Percentiles rank a stretch among this genome's conserved stretches.
These are phyloP conservation scores for Golubevia pallescens DNA, from an alignment of 1,284 basidiomycete species.

Conservation along the genomic window DNA sequence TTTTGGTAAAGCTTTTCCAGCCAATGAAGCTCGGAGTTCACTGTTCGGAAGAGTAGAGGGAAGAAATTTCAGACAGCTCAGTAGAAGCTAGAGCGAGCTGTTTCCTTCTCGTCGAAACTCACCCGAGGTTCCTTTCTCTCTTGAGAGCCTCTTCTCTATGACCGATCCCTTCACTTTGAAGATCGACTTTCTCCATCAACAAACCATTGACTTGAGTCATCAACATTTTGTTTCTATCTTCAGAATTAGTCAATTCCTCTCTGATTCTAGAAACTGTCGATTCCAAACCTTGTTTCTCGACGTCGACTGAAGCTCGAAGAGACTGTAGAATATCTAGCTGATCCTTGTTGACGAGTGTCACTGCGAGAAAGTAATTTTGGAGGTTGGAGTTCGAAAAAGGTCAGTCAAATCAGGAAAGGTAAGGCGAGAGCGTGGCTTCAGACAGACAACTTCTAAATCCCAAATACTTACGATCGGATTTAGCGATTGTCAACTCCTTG, in stretches of 20 bases:
- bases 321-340: constrained; percentile 72
- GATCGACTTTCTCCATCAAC: constrained; percentile 85
- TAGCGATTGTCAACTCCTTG: constrained; percentile 80
- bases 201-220: constrained; percentile 73
- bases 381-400: not conserved
- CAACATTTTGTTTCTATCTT: constrained; percentile 87
- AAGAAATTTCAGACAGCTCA: not conserved
- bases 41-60: constrained; percentile 64
- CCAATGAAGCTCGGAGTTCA: constrained; percentile 75
- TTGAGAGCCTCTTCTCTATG: constrained; percentile 82
- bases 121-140: constrained; percentile 80
- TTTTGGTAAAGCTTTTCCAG: constrained; percentile 77
- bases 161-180: constrained; percentile 84
- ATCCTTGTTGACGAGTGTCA: constrained; percentile 66
- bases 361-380: constrained; percentile 15
- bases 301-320: constrained; percentile 83
- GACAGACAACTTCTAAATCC: not conserved
- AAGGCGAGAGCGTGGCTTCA: not conserved
- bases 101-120: constrained; percentile 62
- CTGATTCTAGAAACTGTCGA: constrained; percentile 73
- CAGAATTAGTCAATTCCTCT: constrained; percentile 75
- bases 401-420: constrained; percentile 6
- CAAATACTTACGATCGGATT: constrained; percentile 77
- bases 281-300: constrained; percentile 80
- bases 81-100: constrained; percentile 32